These are phyloP conservation scores for Plectosphaerella plurivora DNA, from an alignment of 2,329 filamentous ascomycete genomes.

Conservation along the genomic window DNA sequence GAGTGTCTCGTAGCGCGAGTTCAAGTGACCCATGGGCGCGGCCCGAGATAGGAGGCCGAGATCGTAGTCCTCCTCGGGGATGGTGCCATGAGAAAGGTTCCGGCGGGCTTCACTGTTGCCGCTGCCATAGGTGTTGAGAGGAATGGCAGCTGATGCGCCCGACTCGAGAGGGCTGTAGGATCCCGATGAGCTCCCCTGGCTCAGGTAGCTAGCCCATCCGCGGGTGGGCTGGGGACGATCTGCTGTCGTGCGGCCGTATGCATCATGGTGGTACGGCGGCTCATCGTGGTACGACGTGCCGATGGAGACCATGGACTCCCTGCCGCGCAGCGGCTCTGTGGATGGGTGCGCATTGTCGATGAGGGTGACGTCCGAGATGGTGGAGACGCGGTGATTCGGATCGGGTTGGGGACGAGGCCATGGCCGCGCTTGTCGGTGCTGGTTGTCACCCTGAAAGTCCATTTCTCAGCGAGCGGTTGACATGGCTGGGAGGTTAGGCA, in stretches of 20 bases:
- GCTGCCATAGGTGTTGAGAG: background rate
- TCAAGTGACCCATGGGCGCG: slow-evolving; percentile 31
- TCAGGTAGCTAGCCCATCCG: too few relatives aligned
- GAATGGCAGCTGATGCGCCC: background rate
- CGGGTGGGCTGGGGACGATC: too few relatives aligned
- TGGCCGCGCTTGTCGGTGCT: background rate
- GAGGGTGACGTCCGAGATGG: background rate
- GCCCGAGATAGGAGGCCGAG: slow-evolving; percentile 37
- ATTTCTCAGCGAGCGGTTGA: background rate
- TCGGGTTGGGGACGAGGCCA: background rate
- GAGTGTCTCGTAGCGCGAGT: slow-evolving; percentile 24
- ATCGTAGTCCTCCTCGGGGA: slow-evolving; percentile 34
- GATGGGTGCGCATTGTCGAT: too few relatives aligned
- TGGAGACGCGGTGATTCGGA: background rate
- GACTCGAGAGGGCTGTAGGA: background rate
- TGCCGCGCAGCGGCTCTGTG: background rate
- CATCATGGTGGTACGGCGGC: background rate
- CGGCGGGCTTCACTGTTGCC: background rate
- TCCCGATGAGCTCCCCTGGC: too few relatives aligned
- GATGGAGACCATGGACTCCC: too few relatives aligned
- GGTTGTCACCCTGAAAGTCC: background rate
- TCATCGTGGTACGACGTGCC: background rate
- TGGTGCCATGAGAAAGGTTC: background rate
- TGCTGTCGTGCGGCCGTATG: background rate
- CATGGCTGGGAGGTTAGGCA: background rate